phyloP scores from a whole-genome alignment of 768 basidiomycete genomes.

The Udeniomyces megalosporus region DNA sequence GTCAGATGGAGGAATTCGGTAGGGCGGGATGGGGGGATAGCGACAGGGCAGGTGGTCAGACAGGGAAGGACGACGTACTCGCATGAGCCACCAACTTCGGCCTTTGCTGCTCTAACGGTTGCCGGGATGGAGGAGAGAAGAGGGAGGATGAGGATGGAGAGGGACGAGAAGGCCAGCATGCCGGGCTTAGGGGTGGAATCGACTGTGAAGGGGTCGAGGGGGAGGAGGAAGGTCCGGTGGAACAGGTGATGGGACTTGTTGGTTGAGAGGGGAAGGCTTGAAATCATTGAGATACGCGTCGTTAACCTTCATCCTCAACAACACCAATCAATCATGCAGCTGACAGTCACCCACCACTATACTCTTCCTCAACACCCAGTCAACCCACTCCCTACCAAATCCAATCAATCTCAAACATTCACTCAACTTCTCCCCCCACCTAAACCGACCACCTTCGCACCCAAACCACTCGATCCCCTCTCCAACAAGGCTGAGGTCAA shows the following conservation, averaged over 20 bases:
- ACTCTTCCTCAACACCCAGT: background rate
- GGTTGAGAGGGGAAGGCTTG: too few relatives aligned
- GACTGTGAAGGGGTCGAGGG: background rate
- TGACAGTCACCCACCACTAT: background rate
- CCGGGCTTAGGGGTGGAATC: background rate
- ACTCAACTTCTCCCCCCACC: conserved; percentile 1
- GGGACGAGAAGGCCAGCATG: background rate
- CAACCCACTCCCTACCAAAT: background rate
- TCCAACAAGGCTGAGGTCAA: conserved; percentile 13
- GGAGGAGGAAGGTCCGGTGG: background rate
- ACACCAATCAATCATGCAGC: too few relatives aligned
- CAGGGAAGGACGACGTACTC: background rate
- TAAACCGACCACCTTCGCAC: background rate
- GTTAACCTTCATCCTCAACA: too few relatives aligned
- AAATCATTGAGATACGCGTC: too few relatives aligned
- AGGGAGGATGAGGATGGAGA: background rate
- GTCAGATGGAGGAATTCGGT: background rate
- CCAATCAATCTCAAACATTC: background rate
- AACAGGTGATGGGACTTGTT: too few relatives aligned
- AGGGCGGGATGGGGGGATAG: background rate
- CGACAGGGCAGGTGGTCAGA: background rate
- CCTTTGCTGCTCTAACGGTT: background rate
- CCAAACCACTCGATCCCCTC: conserved; percentile 7
- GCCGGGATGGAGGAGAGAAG: background rate
- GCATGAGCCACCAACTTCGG: background rate